Base-by-base conservation (phyloP, 148 eudicot species). In the Euryodendron excelsum region DNA sequence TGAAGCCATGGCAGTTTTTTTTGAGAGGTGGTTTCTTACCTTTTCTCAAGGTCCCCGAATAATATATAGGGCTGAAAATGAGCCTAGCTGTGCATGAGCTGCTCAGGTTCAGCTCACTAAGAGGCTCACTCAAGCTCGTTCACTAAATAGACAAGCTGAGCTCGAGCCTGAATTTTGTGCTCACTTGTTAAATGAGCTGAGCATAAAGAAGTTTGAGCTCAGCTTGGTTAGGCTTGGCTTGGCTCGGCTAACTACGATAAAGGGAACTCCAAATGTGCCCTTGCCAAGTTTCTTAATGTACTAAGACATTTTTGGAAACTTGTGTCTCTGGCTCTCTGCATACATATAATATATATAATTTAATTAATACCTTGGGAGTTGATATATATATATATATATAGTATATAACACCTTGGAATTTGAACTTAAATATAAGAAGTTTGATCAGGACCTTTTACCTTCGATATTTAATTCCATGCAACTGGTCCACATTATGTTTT, bases 1-100 rank as follows among this genome's bases (percentile, higher is more conserved):
- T 80, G 95, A 93, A 87, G 93, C 99, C 73, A 88, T 96, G 98
- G 90, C 81, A 33, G 72, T 90, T 66, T 96, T 91, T 84, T 96
- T 96, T 86, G 97, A 93, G 74, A 92, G 98, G 98, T 91, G 69
- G 15, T 61, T 63, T 36, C 39, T 55, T 53, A 48, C 58, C 74
- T 56, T 70, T n/a, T 66, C 60, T 75, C 41, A 36, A 45, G n/a
- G n/a, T 67, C 37, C 77, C n/a, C 59, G 23, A 23, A 55, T 65
- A n/a, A 55, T 60, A 27, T 67, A 53, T 23, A 18, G 34, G 28
- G 23, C 15, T 69, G 31, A 52, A 69, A 48, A 70, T 70, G 74
- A 70, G 30, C 30, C 18, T 23, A 70, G 36, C n/a, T 70, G 10
- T 27, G 14, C 37, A 48, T 70, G 37, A 45, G 25, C 25, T 10